Base-by-base conservation (phyloP, 768 basidiomycete species). In the Lactifluus pinguis region DNA sequence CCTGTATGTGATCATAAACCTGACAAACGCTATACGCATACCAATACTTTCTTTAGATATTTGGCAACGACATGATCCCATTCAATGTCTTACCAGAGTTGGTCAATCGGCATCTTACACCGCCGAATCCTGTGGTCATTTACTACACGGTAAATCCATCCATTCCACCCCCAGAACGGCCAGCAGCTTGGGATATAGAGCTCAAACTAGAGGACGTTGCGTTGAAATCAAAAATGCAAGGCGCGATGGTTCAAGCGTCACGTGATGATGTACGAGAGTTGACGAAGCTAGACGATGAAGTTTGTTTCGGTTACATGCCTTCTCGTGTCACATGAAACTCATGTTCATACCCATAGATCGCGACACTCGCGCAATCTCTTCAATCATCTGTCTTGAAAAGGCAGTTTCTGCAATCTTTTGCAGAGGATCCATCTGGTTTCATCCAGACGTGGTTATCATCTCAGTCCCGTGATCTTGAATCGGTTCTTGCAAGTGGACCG, bases 391-490 rank as follows among this genome's bases (percentile, higher is more conserved):
- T 92, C 68, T 78, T 91, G 65, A 95, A 95, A 72, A 80, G 85
- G 25, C 87, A 89, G 8, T 98, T 98, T 73, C 74, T 98, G 47
- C 80, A 84, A 63, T 83, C 84, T 1, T 97, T 97, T 69, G 83
- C 91, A 13, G 75, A 81, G 0, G 83, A 93, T 52, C 91, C 95
- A 8, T 77, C 84, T 6, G 77, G 79, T 64, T 89, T 98, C 70
- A 88, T 94, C 58, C 87, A 94, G 68, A 87, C 83, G 3, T 97
- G 92, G 92, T 72, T 98, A 17, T 88, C 89, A 66, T 93, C 90
- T 2, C 95, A 98, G 71, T 90, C 92, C 50, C 81, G 92, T 14
- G 95, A 98, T 73, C 72, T 98, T 48, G 92, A 95, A 74, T 87
- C 83, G 59, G 79, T 95, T 59, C 77, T 97, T n/a, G 92, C 92